phyloP scores from a whole-genome alignment of 1,284 basidiomycete species.

The Malassezia japonica region DNA sequence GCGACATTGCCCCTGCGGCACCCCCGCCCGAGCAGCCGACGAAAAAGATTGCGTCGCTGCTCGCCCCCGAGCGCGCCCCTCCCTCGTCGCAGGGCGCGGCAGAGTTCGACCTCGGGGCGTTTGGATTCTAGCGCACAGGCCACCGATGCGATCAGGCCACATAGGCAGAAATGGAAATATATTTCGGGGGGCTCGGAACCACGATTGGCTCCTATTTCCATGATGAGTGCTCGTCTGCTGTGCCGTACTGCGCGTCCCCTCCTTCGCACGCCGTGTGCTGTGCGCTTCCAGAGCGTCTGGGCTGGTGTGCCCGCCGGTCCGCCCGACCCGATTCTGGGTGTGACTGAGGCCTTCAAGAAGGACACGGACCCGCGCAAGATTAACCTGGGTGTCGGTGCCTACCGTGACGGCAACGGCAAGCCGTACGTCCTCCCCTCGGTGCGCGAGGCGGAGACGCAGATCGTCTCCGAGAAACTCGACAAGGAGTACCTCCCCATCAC shows the following conservation, averaged over 20 bases:
- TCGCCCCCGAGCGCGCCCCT: constrained; percentile 3
- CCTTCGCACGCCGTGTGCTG: not conserved
- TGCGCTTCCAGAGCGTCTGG: constrained; percentile 63
- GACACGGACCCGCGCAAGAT: constrained; percentile 72
- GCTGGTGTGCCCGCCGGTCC: constrained; percentile 73
- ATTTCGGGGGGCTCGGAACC: not conserved
- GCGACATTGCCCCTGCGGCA: not conserved
- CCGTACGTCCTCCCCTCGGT: constrained; percentile 51
- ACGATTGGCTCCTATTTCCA: not conserved
- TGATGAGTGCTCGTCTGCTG: constrained; percentile 1
- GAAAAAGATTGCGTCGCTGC: constrained; percentile 11
- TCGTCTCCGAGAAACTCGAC: constrained; percentile 65
- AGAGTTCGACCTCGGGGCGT: constrained; percentile 18
- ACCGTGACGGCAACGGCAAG: constrained; percentile 50
- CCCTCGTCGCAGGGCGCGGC: constrained; percentile 11
- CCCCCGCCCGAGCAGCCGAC: not conserved
- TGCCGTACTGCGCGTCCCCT: not conserved
- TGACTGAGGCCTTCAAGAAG: constrained; percentile 75
- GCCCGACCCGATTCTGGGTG: constrained; percentile 88
- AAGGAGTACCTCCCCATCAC: constrained; percentile 98
- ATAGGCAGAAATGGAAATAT: not conserved
- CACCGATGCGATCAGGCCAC: not conserved
- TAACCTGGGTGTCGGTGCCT: constrained; percentile 63
- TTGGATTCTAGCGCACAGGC: constrained; percentile 14
- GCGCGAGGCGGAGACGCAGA: constrained; percentile 75